Percentiles rank a stretch among this genome's conserved stretches.
These are phyloP conservation scores for Puccinia hordei DNA, from an alignment of 1,284 basidiomycete species.

Conservation along the genomic window DNA sequence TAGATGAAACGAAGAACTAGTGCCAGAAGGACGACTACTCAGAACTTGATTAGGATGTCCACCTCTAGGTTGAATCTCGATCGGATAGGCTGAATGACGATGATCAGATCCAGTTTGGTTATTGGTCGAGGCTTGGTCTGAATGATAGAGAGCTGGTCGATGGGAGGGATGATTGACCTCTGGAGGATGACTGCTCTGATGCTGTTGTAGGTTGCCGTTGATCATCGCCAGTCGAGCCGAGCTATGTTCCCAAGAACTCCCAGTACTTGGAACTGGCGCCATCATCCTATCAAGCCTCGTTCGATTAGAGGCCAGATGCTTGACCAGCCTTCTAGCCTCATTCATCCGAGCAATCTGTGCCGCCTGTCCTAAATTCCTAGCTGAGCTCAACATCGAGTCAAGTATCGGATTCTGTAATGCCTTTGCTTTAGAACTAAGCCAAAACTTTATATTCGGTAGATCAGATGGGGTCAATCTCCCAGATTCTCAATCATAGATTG, in stretches of 20 bases:
- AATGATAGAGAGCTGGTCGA: not conserved
- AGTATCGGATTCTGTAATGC: conserved; percentile 12
- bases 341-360: conserved; percentile 14
- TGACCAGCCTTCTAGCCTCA: conserved; percentile 14
- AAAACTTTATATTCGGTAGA: not conserved
- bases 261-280: not conserved
- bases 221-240: no score
- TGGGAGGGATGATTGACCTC: not conserved
- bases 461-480: not conserved
- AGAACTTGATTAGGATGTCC: not conserved
- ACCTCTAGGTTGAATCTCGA: not conserved
- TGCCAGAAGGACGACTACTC: not conserved
- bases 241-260: no score
- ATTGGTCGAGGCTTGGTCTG: no score
- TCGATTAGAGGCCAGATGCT: not conserved
- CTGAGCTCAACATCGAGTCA: conserved; percentile 9
- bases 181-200: not conserved
- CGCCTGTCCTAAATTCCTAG: not conserved
- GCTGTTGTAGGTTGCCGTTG: no score
- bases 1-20: not conserved
- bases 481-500: not conserved
- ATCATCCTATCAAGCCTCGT: not conserved
- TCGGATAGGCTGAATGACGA: not conserved
- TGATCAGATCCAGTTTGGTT: not conserved
- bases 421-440: conserved; percentile 21